Base-by-base conservation (phyloP, 129 eudicot genomes). In the carrot (Daucus carota) region DNA sequence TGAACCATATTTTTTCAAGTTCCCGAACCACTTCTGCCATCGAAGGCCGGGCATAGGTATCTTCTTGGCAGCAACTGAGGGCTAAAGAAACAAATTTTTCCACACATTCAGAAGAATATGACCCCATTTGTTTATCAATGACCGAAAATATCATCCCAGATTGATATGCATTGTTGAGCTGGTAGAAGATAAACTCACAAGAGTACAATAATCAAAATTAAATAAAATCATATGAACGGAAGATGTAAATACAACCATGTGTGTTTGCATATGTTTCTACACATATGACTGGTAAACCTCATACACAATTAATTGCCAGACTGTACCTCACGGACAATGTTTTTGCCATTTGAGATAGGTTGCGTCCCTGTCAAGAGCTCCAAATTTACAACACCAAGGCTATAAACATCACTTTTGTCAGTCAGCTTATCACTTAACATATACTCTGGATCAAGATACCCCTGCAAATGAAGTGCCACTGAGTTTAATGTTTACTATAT, bases 381-480 rank as follows among this genome's bases (percentile, higher is more conserved):
- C 20, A 92, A 79, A 85, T 89, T 89, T 50, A 92, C 97, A 42
- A 92, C 96, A 31, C 97, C 97, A 63, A 92, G 86, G 78, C 97
- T 92, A 78, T 92, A 92, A 47, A 92, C 97, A 29, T 92, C 98
- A 73, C 98, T 92, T 75, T 92, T 92, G 80, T 92, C 98, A 0
- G 98, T 92, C 70, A 92, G 81, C 80, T 92, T 90, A 79, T 88
- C 96, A 69, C 96, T 92, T 73, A 92, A 81, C 77, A 92, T 83
- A 75, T 92, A 92, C 75, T 92, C 98, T 0, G 96, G 98, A 75
- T 92, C 98, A 83, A 92, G 98, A 75, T 92, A 92, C 15, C 98
- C 98, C 98, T 92, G 86, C 83, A 89, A 54, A 63, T 67, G 34
- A 22, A 70, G 59, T n/a, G 47, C 73, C 47, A 18, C 69, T 62